phyloP scores from a whole-genome alignment of 2,329 filamentous ascomycete species.

The Diplodia seriata region DNA sequence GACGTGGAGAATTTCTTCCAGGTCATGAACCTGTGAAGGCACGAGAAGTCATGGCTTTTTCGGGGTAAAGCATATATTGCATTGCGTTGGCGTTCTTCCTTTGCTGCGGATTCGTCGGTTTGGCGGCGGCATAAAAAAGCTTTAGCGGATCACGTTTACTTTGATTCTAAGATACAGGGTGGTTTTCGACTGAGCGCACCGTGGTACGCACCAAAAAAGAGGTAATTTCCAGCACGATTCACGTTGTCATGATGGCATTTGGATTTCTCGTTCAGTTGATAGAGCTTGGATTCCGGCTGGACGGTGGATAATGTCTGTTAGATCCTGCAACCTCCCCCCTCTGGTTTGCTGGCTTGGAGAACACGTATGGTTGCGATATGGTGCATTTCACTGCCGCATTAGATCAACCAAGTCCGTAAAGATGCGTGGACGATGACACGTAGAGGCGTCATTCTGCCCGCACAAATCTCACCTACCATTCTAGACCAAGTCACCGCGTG shows the following conservation, averaged over 20 bases:
- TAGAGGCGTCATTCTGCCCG: background rate
- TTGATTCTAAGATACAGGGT: constrained; percentile 4
- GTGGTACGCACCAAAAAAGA: constrained; percentile 29
- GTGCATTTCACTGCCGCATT: background rate
- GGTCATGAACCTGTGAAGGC: constrained; percentile 32
- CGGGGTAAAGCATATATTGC: constrained; percentile 26
- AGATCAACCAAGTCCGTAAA: background rate
- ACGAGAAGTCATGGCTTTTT: constrained; percentile 7
- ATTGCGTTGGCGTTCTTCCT: constrained; percentile 32
- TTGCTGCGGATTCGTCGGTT: background rate
- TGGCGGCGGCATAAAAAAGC: constrained; percentile 18
- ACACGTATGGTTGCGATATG: background rate
- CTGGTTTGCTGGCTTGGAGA: background rate
- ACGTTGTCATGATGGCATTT: constrained; percentile 10
- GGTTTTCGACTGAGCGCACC: constrained; percentile 4
- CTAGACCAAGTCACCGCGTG: background rate
- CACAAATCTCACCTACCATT: background rate
- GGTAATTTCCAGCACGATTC: constrained; percentile 9
- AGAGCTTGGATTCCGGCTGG: constrained; percentile 10
- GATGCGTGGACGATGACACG: background rate
- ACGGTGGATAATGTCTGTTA: constrained; percentile 12
- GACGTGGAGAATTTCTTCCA: constrained; percentile 33
- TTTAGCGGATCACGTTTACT: constrained; percentile 9
- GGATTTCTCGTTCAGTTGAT: constrained; percentile 18
- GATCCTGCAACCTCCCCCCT: background rate